These are phyloP conservation scores for Alternaria conjuncta DNA, from an alignment of 2,329 filamentous ascomycete species.

Conservation along the genomic window DNA sequence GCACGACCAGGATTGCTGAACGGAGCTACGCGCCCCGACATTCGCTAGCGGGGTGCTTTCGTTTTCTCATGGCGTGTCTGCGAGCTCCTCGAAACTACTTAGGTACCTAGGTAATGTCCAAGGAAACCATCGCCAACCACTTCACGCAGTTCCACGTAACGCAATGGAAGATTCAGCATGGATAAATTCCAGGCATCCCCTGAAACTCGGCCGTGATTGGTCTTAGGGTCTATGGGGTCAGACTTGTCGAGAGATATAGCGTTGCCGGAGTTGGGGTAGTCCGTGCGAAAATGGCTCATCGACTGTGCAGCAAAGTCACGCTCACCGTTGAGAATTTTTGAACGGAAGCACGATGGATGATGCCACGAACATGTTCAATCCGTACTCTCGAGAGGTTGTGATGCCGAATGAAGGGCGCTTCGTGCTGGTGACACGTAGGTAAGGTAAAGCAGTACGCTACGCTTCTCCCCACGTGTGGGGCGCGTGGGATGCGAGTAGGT, in stretches of 20 bases:
- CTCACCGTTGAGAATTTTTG: background rate
- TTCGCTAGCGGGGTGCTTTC: background rate
- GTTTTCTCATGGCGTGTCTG: background rate
- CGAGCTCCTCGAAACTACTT: background rate
- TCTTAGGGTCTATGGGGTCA: conserved; percentile 11
- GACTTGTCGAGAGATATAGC: conserved; percentile 24
- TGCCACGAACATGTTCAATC: background rate
- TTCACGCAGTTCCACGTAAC: background rate
- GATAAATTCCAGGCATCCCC: conserved; percentile 22
- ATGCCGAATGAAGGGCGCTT: background rate
- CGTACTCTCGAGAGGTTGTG: background rate
- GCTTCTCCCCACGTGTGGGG: background rate
- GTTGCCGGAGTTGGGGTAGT: conserved; percentile 23
- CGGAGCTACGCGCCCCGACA: background rate
- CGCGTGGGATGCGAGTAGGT: background rate
- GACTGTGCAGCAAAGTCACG: conserved; percentile 22
- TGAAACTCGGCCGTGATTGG: conserved; percentile 15
- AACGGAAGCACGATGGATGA: background rate
- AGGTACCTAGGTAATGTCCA: background rate
- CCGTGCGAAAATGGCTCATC: conserved; percentile 23
- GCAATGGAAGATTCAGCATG: conserved; percentile 9
- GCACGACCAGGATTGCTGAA: background rate
- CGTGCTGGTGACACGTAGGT: background rate
- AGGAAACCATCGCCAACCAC: background rate
- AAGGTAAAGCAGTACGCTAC: background rate